These are phyloP conservation scores for Laburnicola sp. DNA, from an alignment of 2,329 filamentous ascomycete genomes.

Conservation along the genomic window DNA sequence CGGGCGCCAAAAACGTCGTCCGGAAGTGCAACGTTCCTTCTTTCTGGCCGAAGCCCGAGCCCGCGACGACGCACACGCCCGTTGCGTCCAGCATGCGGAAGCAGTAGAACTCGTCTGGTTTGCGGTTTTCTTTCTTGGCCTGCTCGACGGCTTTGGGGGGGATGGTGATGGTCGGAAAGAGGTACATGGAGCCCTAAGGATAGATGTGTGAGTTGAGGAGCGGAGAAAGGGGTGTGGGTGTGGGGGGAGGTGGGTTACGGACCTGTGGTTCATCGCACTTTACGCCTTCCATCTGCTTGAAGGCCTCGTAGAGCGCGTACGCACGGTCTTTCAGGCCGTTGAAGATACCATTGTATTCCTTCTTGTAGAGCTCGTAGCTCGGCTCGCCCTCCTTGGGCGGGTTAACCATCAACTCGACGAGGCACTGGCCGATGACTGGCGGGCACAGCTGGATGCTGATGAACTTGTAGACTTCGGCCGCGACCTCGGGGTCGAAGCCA, in stretches of 20 bases:
- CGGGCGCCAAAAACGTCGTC: slow-evolving; percentile 94
- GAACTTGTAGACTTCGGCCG: slow-evolving; percentile 97
- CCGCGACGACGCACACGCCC: slow-evolving; percentile 90
- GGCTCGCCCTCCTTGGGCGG: slow-evolving; percentile 82
- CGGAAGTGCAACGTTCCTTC: slow-evolving; percentile 90
- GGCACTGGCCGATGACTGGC: slow-evolving; percentile 91
- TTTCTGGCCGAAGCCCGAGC: slow-evolving; percentile 91
- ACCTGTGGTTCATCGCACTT: slow-evolving; percentile 80
- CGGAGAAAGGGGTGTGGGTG: slow-evolving; percentile 1
- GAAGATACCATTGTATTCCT: slow-evolving; percentile 84
- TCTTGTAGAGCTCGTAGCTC: slow-evolving; percentile 78
- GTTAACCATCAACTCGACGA: slow-evolving; percentile 98
- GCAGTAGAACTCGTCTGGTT: slow-evolving; percentile 92
- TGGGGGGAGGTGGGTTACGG: no score
- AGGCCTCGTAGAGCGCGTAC: slow-evolving; percentile 83
- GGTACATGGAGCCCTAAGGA: slow-evolving; percentile 87
- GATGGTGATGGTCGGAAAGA: slow-evolving; percentile 91
- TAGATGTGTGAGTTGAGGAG: slow-evolving; percentile 5
- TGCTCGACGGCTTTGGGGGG: slow-evolving; percentile 75
- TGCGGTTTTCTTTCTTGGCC: slow-evolving; percentile 71
- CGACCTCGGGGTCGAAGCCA: slow-evolving; percentile 82
- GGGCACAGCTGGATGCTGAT: slow-evolving; percentile 96
- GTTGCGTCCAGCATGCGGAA: slow-evolving; percentile 88
- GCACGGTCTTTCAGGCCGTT: slow-evolving; percentile 78
- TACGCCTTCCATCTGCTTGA: slow-evolving; percentile 93